Evolutionary conservation across 2,329 filamentous ascomycete species (phyloP).

Genomic region (Aspergillus sp.): DNA sequence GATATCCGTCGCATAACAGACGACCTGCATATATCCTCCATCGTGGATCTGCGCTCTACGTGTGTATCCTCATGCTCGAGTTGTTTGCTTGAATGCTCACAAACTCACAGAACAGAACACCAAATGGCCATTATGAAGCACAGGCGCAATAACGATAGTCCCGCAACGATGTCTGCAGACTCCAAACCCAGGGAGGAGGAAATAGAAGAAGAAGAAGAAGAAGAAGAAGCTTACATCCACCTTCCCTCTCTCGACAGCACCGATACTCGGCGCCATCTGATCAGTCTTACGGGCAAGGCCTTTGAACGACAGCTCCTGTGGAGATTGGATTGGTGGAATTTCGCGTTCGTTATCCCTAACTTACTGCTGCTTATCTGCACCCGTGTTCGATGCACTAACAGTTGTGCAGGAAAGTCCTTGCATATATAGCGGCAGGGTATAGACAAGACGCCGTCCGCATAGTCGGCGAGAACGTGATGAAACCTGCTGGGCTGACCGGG

Average conservation of each 20-base stretch:
- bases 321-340: slow-evolving; percentile 66
- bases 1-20: slow-evolving; percentile 63
- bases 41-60: slow-evolving; percentile 79
- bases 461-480: slow-evolving; percentile 69
- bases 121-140: slow-evolving; percentile 66
- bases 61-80: slow-evolving; percentile 37
- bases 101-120: slow-evolving; percentile 64
- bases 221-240: slow-evolving; percentile 42
- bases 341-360: slow-evolving; percentile 50
- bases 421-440: slow-evolving; percentile 65
- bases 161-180: not conserved
- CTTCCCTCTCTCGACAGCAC: slow-evolving; percentile 63
- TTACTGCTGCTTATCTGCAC: not conserved
- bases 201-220: not conserved
- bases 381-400: not conserved
- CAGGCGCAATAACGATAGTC: not conserved
- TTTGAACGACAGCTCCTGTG: slow-evolving; percentile 69
- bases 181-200: not conserved
- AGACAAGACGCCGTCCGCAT: slow-evolving; percentile 69
- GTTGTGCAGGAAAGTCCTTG: slow-evolving; percentile 56
- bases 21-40: slow-evolving; percentile 64
- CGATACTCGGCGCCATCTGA: slow-evolving; percentile 62
- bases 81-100: not conserved
- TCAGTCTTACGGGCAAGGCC: slow-evolving; percentile 71
- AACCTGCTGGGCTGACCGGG: slow-evolving; percentile 68